phyloP scores from a whole-genome alignment of 2,329 filamentous ascomycete species.

The Colletotrichum theobromicola region DNA sequence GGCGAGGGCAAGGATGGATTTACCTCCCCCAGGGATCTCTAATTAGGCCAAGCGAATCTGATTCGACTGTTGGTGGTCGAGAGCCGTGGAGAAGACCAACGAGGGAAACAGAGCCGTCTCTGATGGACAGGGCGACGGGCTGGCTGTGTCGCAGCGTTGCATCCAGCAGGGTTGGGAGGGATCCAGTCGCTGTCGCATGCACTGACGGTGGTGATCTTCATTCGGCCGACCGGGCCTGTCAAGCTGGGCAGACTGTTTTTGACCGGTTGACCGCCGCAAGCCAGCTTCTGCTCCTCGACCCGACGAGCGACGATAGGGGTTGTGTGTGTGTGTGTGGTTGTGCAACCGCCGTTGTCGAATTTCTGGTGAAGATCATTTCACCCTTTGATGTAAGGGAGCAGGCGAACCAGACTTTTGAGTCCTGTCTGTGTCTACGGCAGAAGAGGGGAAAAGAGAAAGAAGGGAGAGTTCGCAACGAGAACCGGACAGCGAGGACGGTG shows the following conservation, averaged over 20 bases:
- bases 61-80: background rate
- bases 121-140: background rate
- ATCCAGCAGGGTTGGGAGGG: background rate
- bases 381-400: background rate
- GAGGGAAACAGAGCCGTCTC: background rate
- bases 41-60: constrained; percentile 17
- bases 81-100: background rate
- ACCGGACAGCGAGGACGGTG: background rate
- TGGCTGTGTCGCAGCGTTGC: background rate
- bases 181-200: background rate
- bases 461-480: background rate
- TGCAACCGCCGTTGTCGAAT: background rate
- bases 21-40: constrained; percentile 3
- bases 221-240: constrained; percentile 14
- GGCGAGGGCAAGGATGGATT: background rate
- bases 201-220: constrained; percentile 9
- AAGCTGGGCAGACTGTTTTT: background rate
- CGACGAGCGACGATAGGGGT: background rate
- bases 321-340: background rate
- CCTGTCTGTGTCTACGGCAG: background rate
- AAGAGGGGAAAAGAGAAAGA: background rate
- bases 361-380: background rate
- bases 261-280: background rate
- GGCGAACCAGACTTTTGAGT: background rate
- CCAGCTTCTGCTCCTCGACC: background rate